Conservation (phyloP, 345 rosid genomes). For the Hirschfeldia incana region DNA sequence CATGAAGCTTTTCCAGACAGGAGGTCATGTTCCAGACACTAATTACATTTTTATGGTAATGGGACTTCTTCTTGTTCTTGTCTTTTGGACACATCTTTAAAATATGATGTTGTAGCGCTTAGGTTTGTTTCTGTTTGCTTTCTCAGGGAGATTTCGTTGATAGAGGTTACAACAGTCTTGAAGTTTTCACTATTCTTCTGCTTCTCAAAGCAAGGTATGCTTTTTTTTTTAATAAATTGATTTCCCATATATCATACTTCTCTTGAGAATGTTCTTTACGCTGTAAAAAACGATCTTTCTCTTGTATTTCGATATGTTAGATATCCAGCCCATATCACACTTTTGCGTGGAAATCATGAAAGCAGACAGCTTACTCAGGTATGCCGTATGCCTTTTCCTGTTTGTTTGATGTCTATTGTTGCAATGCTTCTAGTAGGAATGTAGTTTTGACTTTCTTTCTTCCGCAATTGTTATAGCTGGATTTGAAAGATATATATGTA, state of each 20-base stretch:
- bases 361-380: conserved; percentile 99
- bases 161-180: too few relatives aligned
- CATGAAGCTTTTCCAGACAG: conserved; percentile 98
- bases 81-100: neutral
- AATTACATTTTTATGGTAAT: conserved; percentile 71
- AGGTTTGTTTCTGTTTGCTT: too few relatives aligned
- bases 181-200: too few relatives aligned
- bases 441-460: neutral
- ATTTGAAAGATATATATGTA: neutral
- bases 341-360: conserved; percentile 98
- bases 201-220: too few relatives aligned
- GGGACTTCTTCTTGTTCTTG: conserved; percentile 25
- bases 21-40: conserved; percentile 97
- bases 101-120: too few relatives aligned
- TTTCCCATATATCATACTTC: neutral
- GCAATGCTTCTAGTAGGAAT: neutral
- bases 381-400: conserved; percentile 4
- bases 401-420: neutral
- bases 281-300: conserved; percentile 1
- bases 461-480: neutral
- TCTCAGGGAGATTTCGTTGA: too few relatives aligned
- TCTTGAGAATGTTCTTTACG: conserved; percentile 2
- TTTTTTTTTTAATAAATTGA: neutral
- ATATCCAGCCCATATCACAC: conserved; percentile 91
- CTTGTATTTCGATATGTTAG: conserved; percentile 42